phyloP scores from a whole-genome alignment of 345 rosid species.

The Balakata baccata region DNA sequence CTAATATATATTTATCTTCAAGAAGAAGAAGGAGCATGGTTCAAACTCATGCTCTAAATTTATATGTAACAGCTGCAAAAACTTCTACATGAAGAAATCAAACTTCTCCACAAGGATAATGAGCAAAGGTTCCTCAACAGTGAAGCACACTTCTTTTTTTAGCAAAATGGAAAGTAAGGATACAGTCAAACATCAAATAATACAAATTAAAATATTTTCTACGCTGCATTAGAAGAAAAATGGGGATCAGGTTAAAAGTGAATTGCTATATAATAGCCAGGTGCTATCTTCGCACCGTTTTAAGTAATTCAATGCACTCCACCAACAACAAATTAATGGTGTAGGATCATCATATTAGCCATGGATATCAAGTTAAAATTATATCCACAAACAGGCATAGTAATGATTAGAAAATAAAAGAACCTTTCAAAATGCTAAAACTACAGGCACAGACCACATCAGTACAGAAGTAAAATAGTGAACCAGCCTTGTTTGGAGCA shows the following conservation, averaged over 20 bases:
- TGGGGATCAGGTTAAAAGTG: background rate
- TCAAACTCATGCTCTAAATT: background rate
- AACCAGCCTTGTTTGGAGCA: slow-evolving; percentile 5
- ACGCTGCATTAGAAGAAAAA: background rate
- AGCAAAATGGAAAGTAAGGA: background rate
- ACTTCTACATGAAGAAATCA: background rate
- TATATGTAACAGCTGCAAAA: background rate
- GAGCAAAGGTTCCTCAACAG: background rate
- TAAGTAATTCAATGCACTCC: background rate
- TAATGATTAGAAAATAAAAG: background rate
- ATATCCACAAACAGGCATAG: background rate
- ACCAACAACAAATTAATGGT: background rate
- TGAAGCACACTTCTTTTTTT: too few species aligned
- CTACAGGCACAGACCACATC: background rate
- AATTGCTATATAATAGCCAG: background rate
- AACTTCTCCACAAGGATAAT: background rate
- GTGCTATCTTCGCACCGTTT: background rate
- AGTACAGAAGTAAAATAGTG: background rate
- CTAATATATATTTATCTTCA: background rate
- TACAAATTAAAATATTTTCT: too few species aligned
- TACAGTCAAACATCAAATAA: background rate
- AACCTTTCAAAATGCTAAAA: background rate
- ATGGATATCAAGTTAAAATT: background rate
- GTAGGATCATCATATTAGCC: background rate
- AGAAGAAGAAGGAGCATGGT: background rate